These are phyloP conservation scores for Microbotryum saponariae DNA, from an alignment of 1,284 basidiomycete genomes.

Conservation along the genomic window DNA sequence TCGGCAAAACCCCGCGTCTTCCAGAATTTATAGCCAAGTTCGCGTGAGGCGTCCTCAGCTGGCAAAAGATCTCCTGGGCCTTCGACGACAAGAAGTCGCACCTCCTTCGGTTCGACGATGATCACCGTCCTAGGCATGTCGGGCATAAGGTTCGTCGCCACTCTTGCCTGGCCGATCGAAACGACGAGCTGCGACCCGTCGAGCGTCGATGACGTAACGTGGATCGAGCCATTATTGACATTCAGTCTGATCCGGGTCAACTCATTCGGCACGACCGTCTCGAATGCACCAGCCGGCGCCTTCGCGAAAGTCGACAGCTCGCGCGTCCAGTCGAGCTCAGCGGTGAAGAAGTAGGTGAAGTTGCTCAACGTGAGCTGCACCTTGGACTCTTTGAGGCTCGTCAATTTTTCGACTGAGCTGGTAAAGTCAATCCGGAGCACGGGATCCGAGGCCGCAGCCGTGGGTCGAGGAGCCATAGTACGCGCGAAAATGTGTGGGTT, in stretches of 20 bases:
- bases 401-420: slow-evolving; percentile 57
- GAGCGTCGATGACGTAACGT: slow-evolving; percentile 53
- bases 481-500: slow-evolving; percentile 45
- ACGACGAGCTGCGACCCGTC: slow-evolving; percentile 56
- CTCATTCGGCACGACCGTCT: slow-evolving; percentile 85
- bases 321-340: slow-evolving; percentile 57
- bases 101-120: slow-evolving; percentile 48
- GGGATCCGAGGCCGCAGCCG: slow-evolving; percentile 20
- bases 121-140: slow-evolving; percentile 54
- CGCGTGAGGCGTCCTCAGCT: slow-evolving; percentile 18
- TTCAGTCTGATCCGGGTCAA: slow-evolving; percentile 62
- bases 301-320: slow-evolving; percentile 65
- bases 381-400: slow-evolving; percentile 68
- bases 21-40: slow-evolving; percentile 53
- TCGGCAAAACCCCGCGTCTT: slow-evolving; percentile 21
- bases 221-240: slow-evolving; percentile 62
- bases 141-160: slow-evolving; percentile 64
- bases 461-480: slow-evolving; percentile 48
- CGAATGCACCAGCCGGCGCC: slow-evolving; percentile 69
- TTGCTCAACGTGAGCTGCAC: slow-evolving; percentile 59
- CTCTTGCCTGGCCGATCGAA: slow-evolving; percentile 57
- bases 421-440: slow-evolving; percentile 60
- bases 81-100: slow-evolving; percentile 56
- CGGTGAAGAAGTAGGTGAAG: slow-evolving; percentile 57
- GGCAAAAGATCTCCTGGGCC: slow-evolving; percentile 19